A percentile compares a stretch with the other conserved stretches of the same genome.
Evolutionary conservation across 2,329 filamentous ascomycete genomes (phyloP).

Genomic region (Coniochaeta sp.): DNA sequence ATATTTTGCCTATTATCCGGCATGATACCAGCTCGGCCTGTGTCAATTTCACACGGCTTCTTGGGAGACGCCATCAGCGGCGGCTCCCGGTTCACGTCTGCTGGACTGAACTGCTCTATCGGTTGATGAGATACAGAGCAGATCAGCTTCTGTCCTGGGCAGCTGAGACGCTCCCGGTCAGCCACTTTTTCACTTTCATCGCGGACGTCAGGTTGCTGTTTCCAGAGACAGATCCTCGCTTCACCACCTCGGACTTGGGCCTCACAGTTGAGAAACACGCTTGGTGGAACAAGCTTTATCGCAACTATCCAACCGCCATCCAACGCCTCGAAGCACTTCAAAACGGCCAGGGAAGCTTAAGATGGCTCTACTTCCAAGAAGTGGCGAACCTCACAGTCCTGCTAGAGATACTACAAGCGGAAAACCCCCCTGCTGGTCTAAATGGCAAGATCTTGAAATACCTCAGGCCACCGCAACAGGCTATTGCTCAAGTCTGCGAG

Average conservation of each 20-base stretch:
- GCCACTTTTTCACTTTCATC: conserved; percentile 11
- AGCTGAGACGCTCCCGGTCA: conserved; percentile 9
- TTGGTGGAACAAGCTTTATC: conserved; percentile 7
- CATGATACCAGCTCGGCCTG: conserved; percentile 8
- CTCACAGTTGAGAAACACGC: conserved; percentile 5
- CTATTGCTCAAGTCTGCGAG: conserved; percentile 8
- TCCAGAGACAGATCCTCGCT: not conserved
- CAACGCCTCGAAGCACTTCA: conserved; percentile 4
- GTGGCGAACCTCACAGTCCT: conserved; percentile 4
- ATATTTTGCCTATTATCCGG: conserved; percentile 9
- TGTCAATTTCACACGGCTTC: conserved; percentile 11
- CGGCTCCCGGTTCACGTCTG: conserved; percentile 9
- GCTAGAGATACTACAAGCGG: conserved; percentile 7
- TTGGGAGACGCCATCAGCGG: conserved; percentile 9
- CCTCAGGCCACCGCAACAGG: conserved; percentile 4
- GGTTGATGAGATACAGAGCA: conserved; percentile 8
- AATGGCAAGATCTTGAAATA: conserved; percentile 8
- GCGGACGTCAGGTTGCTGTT: conserved; percentile 10
- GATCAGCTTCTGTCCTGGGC: conserved; percentile 10
- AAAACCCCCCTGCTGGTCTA: conserved; percentile 2
- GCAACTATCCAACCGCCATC: conserved; percentile 3
- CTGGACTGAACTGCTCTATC: conserved; percentile 11
- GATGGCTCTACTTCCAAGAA: conserved; percentile 9
- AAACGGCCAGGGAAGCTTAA: conserved; percentile 3
- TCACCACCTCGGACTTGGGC: conserved; percentile 5